These are phyloP conservation scores for Geoglossum cookeanum DNA, from an alignment of 2,329 filamentous ascomycete genomes.

Conservation along the genomic window DNA sequence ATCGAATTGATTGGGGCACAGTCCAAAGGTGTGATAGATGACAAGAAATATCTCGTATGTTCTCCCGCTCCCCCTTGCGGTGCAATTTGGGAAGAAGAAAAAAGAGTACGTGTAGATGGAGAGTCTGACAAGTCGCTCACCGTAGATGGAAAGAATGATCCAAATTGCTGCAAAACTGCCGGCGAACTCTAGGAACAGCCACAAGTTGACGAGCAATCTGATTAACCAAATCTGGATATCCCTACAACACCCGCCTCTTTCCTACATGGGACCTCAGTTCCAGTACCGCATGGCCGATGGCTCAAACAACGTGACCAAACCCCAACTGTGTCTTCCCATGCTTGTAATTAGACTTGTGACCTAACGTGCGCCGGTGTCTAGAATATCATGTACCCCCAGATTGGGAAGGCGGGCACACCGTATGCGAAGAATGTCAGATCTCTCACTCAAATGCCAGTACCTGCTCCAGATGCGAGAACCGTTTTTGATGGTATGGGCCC, in stretches of 20 bases:
- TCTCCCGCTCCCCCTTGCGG: background rate
- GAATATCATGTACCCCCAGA: constrained; percentile 41
- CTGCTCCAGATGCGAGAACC: constrained; percentile 44
- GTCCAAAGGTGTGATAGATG: background rate
- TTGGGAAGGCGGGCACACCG: constrained; percentile 45
- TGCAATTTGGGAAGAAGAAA: background rate
- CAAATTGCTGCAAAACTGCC: constrained; percentile 47
- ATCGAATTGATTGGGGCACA: background rate
- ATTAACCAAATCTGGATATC: constrained; percentile 51
- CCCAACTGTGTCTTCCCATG: constrained; percentile 13
- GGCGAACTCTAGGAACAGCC: constrained; percentile 38
- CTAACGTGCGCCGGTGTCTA: constrained; percentile 19
- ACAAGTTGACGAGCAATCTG: constrained; percentile 46
- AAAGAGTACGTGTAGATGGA: background rate
- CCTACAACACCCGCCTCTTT: constrained; percentile 49
- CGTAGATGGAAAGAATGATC: constrained; percentile 47
- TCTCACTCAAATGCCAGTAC: constrained; percentile 34
- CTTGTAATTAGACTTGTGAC: constrained; percentile 15
- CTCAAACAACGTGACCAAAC: constrained; percentile 38
- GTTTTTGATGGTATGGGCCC: constrained; percentile 39
- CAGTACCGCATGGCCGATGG: constrained; percentile 52
- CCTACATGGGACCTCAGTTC: constrained; percentile 32
- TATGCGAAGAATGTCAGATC: constrained; percentile 47
- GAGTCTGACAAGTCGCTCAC: background rate
- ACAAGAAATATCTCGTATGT: background rate